Conservation (phyloP, 345 rosid genomes). For the Sisymbrium irio region DNA sequence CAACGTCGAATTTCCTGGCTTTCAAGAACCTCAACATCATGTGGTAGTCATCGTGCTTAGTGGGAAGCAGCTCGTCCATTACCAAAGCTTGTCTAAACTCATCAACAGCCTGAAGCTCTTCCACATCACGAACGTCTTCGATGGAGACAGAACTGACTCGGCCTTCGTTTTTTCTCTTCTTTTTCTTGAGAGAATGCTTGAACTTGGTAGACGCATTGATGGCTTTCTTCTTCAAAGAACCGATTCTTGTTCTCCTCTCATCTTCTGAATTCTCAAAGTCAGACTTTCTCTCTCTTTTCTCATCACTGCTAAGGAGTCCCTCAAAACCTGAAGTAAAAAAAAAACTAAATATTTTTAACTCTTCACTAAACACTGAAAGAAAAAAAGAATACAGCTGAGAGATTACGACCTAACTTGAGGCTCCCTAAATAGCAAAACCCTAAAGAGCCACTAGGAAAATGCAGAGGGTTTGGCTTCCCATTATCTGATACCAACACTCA, state of each 20-base stretch:
- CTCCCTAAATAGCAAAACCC: neutral
- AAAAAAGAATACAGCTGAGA: too few relatives aligned
- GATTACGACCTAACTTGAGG: too few relatives aligned
- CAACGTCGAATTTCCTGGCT: slow-evolving; percentile 91
- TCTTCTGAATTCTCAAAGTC: slow-evolving; percentile 99
- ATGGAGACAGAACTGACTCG: slow-evolving; percentile 97
- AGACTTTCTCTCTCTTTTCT: slow-evolving; percentile 85
- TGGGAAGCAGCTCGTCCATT: slow-evolving; percentile 87
- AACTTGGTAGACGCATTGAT: slow-evolving; percentile 85
- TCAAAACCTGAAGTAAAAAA: slow-evolving; percentile 66
- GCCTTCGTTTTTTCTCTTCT: slow-evolving; percentile 71
- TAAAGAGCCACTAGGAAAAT: slow-evolving; percentile 5
- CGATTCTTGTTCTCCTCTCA: slow-evolving; percentile 92
- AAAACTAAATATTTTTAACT: neutral
- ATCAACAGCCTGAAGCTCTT: slow-evolving; percentile 87
- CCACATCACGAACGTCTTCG: slow-evolving; percentile 91
- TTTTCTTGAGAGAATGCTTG: slow-evolving; percentile 87
- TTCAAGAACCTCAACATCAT: slow-evolving; percentile 87
- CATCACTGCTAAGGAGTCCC: slow-evolving; percentile 85
- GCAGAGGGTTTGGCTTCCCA: neutral
- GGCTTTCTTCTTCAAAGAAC: slow-evolving; percentile 92
- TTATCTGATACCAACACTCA: neutral
- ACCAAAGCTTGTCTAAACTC: slow-evolving; percentile 75
- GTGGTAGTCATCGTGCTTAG: slow-evolving; percentile 81
- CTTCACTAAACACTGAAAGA: neutral